Conservation (phyloP, 2,329 filamentous ascomycete species). For the Aspergillus vadensis region DNA sequence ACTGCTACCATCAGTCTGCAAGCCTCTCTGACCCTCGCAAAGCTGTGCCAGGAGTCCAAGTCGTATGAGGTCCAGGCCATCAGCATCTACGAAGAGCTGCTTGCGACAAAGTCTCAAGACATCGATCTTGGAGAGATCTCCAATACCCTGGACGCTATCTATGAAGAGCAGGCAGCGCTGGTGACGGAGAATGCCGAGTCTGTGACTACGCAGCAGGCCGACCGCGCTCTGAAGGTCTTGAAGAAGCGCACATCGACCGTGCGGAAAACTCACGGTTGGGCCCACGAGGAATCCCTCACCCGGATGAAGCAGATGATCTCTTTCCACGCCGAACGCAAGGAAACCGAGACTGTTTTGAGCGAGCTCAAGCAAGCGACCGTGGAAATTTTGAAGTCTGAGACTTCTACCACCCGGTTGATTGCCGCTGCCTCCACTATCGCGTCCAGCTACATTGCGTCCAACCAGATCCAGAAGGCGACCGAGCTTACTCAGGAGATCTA, state of each 20-base stretch:
- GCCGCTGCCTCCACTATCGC: constrained; percentile 41
- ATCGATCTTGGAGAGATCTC: constrained; percentile 39
- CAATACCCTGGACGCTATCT: constrained; percentile 39
- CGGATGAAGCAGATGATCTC: constrained; percentile 40
- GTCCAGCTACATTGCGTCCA: constrained; percentile 37
- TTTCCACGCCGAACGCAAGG: constrained; percentile 38
- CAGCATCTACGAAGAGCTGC: constrained; percentile 40
- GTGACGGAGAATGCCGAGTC: constrained; percentile 26
- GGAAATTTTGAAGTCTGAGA: constrained; percentile 38
- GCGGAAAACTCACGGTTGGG: constrained; percentile 41
- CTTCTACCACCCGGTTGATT: constrained; percentile 32
- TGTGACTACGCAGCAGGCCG: constrained; percentile 32
- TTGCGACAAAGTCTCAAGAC: constrained; percentile 34
- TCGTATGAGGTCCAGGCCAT: constrained; percentile 40
- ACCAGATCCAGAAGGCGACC: constrained; percentile 35
- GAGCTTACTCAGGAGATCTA: constrained; percentile 43
- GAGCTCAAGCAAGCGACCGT: constrained; percentile 39
- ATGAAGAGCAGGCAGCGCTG: constrained; percentile 39
- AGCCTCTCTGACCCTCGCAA: constrained; percentile 39
- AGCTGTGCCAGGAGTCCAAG: constrained; percentile 43
- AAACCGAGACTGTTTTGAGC: constrained; percentile 32
- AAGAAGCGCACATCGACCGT: constrained; percentile 32
- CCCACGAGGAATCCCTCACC: constrained; percentile 42
- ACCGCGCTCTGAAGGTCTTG: constrained; percentile 34
- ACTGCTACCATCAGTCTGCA: constrained; percentile 41